These are phyloP conservation scores for Xerocomellus chrysenteron DNA, from an alignment of 768 basidiomycete species.

Conservation along the genomic window DNA sequence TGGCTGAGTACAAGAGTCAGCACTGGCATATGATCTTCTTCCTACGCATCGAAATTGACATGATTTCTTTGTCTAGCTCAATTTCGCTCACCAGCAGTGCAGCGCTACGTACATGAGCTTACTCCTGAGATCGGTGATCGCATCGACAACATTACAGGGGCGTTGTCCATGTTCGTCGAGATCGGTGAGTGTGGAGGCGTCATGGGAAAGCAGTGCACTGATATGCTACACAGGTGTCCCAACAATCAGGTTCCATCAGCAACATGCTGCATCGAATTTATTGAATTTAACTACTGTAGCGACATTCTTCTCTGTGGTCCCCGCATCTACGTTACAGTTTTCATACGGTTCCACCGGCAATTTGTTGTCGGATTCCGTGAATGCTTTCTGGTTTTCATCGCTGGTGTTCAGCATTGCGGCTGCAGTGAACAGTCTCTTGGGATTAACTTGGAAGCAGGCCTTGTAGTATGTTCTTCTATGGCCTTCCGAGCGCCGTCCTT, in stretches of 20 bases:
- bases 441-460: slow-evolving; percentile 56
- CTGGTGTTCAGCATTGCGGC: slow-evolving; percentile 54
- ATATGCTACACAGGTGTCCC: slow-evolving; percentile 46
- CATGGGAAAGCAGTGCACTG: slow-evolving; percentile 21
- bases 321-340: slow-evolving; percentile 50
- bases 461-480: slow-evolving; percentile 46
- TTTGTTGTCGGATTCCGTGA: slow-evolving; percentile 43
- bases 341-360: slow-evolving; percentile 38
- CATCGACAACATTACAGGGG: slow-evolving; percentile 49
- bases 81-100: slow-evolving; percentile 51
- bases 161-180: slow-evolving; percentile 53
- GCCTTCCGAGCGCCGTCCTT: slow-evolving; percentile 8
- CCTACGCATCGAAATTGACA: slow-evolving; percentile 5
- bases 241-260: slow-evolving; percentile 54
- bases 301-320: slow-evolving; percentile 56
- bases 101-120: slow-evolving; percentile 55
- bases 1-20: slow-evolving; percentile 46
- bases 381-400: slow-evolving; percentile 55
- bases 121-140: slow-evolving; percentile 53
- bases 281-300: slow-evolving; percentile 53
- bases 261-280: slow-evolving; percentile 49
- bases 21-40: neutral
- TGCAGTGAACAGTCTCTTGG: slow-evolving; percentile 52
- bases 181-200: slow-evolving; percentile 41
- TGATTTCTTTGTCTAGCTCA: slow-evolving; percentile 36